phyloP scores from a whole-genome alignment of 164 flowering plant species.

The Nymphaea thermarum region DNA sequence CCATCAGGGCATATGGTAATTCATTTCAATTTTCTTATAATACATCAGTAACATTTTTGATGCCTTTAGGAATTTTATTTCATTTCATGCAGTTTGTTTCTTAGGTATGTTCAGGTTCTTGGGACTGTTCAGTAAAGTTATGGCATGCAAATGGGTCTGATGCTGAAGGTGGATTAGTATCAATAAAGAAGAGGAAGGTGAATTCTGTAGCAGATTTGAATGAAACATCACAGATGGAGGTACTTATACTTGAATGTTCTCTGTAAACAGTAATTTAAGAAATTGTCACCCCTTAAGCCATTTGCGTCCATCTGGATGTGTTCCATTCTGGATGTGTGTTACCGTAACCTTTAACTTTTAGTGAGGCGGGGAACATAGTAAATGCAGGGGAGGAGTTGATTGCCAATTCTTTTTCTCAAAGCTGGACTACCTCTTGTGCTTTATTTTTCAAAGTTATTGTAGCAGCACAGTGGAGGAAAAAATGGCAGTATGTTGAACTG shows the following conservation, averaged over 20 bases:
- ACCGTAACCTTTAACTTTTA: too few species aligned
- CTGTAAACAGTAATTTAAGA: neutral
- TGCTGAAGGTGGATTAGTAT: slow-evolving; percentile 39
- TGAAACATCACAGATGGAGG: slow-evolving; percentile 67
- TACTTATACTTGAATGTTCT: slow-evolving; percentile 10
- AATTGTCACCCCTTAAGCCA: too few species aligned
- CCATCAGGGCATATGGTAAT: slow-evolving; percentile 68
- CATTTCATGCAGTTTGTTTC: neutral
- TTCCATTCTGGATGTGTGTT: too few species aligned
- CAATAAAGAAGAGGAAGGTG: slow-evolving; percentile 73
- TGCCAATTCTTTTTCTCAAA: too few species aligned
- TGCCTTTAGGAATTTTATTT: neutral
- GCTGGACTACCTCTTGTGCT: too few species aligned
- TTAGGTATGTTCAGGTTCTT: slow-evolving; percentile 92
- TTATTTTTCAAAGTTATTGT: too few species aligned
- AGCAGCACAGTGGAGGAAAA: too few species aligned
- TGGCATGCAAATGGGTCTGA: slow-evolving; percentile 50
- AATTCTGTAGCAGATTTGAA: slow-evolving; percentile 8
- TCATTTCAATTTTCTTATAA: neutral
- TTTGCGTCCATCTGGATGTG: too few species aligned
- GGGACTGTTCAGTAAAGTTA: slow-evolving; percentile 76
- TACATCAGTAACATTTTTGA: neutral
- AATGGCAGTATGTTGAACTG: too few species aligned
- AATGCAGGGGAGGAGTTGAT: too few species aligned
- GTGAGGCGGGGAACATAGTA: too few species aligned